phyloP scores from a whole-genome alignment of 31 red algal species.

The Endocladia muricata region DNA sequence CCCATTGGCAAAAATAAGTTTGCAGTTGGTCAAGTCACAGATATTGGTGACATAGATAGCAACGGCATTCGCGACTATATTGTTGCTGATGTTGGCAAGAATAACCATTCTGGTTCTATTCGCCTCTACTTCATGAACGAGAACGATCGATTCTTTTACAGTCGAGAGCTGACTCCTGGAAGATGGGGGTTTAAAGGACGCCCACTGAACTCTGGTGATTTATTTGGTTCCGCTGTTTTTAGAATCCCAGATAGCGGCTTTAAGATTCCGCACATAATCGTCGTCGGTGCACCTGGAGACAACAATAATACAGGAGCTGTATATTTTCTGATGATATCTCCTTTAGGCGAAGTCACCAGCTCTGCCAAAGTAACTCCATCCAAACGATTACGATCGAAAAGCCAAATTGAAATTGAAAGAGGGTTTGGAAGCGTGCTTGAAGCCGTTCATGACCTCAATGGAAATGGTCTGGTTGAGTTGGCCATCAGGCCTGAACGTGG shows the following conservation, averaged over 20 bases:
- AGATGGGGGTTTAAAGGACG: constrained; percentile 1
- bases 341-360: background rate
- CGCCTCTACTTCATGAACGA: constrained; percentile 13
- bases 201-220: background rate
- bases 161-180: background rate
- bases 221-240: constrained; percentile 12
- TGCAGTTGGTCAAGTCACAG: constrained; percentile 7
- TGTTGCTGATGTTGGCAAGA: background rate
- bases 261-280: background rate
- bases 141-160: background rate
- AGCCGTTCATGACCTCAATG: background rate
- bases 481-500: background rate
- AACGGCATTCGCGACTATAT: constrained; percentile 11
- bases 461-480: background rate
- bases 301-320: background rate
- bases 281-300: constrained; percentile 17
- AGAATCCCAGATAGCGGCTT: background rate
- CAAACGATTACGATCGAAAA: background rate
- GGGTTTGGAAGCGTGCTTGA: background rate
- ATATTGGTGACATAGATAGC: constrained; percentile 9
- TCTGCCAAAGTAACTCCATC: background rate
- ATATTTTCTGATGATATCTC: constrained; percentile 4
- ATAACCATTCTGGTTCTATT: constrained; percentile 1
- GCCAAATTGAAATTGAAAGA: too few relatives aligned
- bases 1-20: too few relatives aligned